phyloP scores from a whole-genome alignment of 2,329 filamentous ascomycete species.

The Ophiocordyceps camponoti-saundersi region DNA sequence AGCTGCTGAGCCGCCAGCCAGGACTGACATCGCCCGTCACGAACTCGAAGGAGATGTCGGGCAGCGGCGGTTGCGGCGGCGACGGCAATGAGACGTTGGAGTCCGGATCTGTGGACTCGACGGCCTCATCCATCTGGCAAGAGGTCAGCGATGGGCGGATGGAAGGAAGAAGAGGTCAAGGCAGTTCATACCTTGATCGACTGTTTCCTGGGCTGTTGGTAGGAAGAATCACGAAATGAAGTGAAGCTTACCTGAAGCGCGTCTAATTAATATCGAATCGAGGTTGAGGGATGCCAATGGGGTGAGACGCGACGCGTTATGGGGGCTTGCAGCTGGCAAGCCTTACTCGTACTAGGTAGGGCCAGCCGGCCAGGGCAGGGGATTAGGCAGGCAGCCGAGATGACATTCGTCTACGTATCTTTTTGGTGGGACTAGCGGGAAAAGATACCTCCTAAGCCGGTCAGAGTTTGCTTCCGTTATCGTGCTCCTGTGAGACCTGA shows the following conservation, averaged over 20 bases:
- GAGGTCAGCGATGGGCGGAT: background rate
- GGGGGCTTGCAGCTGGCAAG: no score
- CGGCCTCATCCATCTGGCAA: slow-evolving; percentile 5
- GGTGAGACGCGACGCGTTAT: background rate
- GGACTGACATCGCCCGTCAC: slow-evolving; percentile 1
- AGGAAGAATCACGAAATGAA: background rate
- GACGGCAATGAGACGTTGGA: background rate
- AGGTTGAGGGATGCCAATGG: background rate
- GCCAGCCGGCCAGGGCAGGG: no score
- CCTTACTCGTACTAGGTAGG: no score
- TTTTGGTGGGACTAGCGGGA: background rate
- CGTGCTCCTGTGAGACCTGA: background rate
- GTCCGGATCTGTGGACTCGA: background rate
- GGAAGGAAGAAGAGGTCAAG: background rate
- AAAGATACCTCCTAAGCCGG: background rate
- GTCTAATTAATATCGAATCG: background rate
- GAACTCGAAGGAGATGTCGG: slow-evolving; percentile 5
- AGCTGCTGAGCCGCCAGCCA: slow-evolving; percentile 1
- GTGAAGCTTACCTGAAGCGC: background rate
- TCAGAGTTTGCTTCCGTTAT: background rate
- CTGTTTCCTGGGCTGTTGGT: slow-evolving; percentile 1
- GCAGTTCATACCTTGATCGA: background rate
- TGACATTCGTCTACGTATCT: background rate
- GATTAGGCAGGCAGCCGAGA: background rate
- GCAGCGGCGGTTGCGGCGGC: background rate